Evolutionary conservation across 352 stramenopile species (phyloP), one percentile per base, ranked within the genome.

Genomic region (Pythium sp.): DNA sequence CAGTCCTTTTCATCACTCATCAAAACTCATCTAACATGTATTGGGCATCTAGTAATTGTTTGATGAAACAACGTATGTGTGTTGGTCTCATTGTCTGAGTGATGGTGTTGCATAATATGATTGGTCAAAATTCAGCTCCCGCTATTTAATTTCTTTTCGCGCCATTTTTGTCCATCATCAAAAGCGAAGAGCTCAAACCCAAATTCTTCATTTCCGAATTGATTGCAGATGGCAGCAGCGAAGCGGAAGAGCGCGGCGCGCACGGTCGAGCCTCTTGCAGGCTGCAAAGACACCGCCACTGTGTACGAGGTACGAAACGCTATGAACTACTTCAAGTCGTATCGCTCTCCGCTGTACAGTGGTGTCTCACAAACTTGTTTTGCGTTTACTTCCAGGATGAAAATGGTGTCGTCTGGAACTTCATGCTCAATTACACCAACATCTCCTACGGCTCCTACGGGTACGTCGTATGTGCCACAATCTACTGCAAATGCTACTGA

Each of bases 391-490:
- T 20, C 18, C 58, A 91, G 81, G 84, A 90, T 49, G 72, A 62
- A 9, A 69, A 77, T 30, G 79, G 79, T 24, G 51, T 82, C 54
- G 79, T 79, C 59, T 92, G 84, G 84, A 81, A 76, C 62, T 85
- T 86, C 56, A 90, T 91, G 77, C 74, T 92, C 60, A 92, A 85
- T 53, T 78, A 81, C 32, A 90, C 82, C 57, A 64, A 92, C 65
- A 77, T 92, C 38, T 75, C 74, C 5, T 89, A 80, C 54, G 84
- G 82, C 36, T 75, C 71, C 5, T 84, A 86, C 58, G 78, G 78
- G 78, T 86, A 58, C 26, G 65, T 67, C 1, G 20, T 41, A 9
- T 38, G 46, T 41, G 34, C 34, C 8, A 41, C 34, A 5, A 41
- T 14, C 8, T 41, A 41, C 34, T 14, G 1, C 34, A 41, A 14